These are phyloP conservation scores for Pseudogymnoascus sp. DNA, from an alignment of 2,329 filamentous ascomycete species.

Conservation along the genomic window DNA sequence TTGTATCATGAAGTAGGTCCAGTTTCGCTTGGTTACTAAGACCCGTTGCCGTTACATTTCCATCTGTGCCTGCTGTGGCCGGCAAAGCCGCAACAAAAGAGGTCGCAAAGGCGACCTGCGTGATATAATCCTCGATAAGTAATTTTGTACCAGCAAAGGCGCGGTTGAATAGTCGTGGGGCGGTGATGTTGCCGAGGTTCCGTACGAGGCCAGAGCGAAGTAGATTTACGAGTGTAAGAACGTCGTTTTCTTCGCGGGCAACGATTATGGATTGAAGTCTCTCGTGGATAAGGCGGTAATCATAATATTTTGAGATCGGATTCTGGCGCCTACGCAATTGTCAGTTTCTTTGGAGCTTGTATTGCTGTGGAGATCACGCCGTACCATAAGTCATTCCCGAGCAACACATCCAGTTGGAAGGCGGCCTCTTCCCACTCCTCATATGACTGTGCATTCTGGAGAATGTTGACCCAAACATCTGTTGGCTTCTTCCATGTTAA, in stretches of 20 bases:
- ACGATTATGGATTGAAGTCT: constrained; percentile 64
- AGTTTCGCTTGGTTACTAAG: constrained; percentile 56
- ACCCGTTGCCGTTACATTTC: constrained; percentile 32
- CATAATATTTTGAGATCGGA: constrained; percentile 72
- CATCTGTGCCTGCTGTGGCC: constrained; percentile 41
- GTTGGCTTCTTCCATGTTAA: constrained; percentile 57
- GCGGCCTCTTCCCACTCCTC: constrained; percentile 87
- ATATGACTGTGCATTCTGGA: constrained; percentile 62
- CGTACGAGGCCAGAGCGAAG: constrained; percentile 72
- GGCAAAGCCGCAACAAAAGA: constrained; percentile 66
- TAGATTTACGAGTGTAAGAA: constrained; percentile 68
- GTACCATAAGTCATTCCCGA: constrained; percentile 76
- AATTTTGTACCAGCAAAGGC: constrained; percentile 85
- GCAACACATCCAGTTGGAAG: constrained; percentile 69
- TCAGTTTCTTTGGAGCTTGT: not conserved
- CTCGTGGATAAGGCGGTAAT: constrained; percentile 75
- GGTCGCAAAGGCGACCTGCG: constrained; percentile 73
- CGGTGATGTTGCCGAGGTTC: constrained; percentile 86
- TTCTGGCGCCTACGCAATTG: constrained; percentile 62
- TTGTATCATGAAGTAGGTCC: constrained; percentile 77
- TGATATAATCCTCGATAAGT: constrained; percentile 85
- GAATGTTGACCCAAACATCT: constrained; percentile 57
- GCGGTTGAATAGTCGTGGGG: constrained; percentile 72
- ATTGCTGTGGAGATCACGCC: constrained; percentile 13
- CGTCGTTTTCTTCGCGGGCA: constrained; percentile 63